A percentile compares a stretch with the other conserved stretches of the same genome.
phyloP scores from a whole-genome alignment of 768 basidiomycete genomes.

The Boletus speciosus region DNA sequence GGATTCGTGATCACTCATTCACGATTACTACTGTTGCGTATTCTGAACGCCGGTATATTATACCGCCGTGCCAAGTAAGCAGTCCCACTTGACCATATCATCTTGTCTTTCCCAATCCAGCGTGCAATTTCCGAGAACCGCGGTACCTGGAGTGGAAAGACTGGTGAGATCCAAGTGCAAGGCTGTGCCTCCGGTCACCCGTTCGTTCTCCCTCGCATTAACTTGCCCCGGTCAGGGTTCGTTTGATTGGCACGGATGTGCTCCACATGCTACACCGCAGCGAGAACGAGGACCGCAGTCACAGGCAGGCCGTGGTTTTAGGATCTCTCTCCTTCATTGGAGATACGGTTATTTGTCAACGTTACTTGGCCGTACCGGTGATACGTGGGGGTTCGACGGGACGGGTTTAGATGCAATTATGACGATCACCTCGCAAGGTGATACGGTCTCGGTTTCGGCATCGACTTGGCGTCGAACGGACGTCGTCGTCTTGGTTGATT shows the following conservation, averaged over 20 bases:
- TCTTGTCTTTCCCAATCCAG: background rate
- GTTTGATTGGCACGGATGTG: background rate
- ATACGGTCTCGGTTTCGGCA: background rate
- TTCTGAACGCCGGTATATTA: background rate
- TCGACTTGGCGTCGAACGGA: background rate
- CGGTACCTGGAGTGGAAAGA: conserved; percentile 1
- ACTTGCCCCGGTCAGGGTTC: background rate
- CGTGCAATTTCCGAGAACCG: conserved; percentile 1
- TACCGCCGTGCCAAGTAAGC: background rate
- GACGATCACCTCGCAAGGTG: conserved; percentile 12
- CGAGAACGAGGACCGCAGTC: conserved; percentile 16
- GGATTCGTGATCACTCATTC: background rate
- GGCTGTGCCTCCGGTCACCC: background rate
- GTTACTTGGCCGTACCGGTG: background rate
- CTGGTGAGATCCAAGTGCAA: background rate
- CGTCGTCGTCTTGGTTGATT: too few relatives aligned
- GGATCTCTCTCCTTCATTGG: background rate
- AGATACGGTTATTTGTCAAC: background rate
- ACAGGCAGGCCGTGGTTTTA: background rate
- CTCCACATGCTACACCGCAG: background rate
- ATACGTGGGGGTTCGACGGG: background rate
- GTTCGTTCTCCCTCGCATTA: background rate
- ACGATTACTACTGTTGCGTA: too few relatives aligned
- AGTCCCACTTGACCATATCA: background rate
- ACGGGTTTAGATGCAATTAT: background rate